Base-by-base conservation (phyloP, 768 basidiomycete genomes). In the Leucosporidium yakuticum region DNA sequence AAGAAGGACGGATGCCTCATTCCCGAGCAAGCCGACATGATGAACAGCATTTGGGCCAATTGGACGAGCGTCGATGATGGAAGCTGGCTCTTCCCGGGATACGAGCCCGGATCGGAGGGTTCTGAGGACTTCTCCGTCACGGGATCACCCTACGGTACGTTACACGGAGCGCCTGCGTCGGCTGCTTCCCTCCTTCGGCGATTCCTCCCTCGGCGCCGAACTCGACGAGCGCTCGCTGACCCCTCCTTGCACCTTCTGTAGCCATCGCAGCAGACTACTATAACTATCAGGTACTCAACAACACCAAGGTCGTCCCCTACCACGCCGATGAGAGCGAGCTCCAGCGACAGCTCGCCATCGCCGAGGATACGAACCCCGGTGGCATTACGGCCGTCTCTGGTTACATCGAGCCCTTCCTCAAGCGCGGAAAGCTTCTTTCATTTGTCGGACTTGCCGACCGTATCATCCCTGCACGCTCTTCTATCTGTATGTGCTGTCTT, bases 321-420 rank as follows among this genome's bases (percentile, higher is more conserved):
- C 25, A 3, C 32, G 55, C 39, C 20, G 56, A 56, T 50, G 51
- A 63, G 27, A 23, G 39, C 15, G 64, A 65, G 21, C 57, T 74
- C 20, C 60, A 71, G 47, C 15, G 36, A 4, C 60, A 72, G 14
- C 25, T 68, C 53, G 44, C 50, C 39, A 63, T 55, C 14, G 68
- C 63, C 15, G 54, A 70, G 27, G 51, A 31, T 25, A 74, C 70
- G 6, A 50, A 74, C 47, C 73, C 73, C 19, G 70, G 73, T 1
- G 36, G 44, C n/a, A 70, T 64, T 6, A 70, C 63, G 50, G 73
- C 73, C 5, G 39, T 39, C 23, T 29, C 70, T 20, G 51, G 56
- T 0, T 47, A 73, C 62, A 64, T 73, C n/a, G 5, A n/a, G 53
- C 34, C 56, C 2, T 73, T 68, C 67, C 63, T 73, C 36, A 61